Base-by-base conservation (phyloP, 2,329 filamentous ascomycete genomes). In the Delphinella strobiligena region DNA sequence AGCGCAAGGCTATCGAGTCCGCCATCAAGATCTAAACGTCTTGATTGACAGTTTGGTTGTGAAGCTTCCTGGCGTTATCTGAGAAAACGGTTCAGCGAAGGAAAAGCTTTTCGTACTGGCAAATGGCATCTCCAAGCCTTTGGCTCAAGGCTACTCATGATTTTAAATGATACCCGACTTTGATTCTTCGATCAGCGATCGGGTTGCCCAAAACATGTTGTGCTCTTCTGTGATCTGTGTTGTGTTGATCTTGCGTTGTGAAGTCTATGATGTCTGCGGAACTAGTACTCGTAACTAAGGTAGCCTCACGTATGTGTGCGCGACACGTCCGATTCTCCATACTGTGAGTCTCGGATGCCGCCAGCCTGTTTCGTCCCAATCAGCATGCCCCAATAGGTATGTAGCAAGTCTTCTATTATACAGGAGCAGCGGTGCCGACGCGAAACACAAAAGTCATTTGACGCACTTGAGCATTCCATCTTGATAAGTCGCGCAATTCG, bases 11-110 rank as follows among this genome's bases (percentile, higher is more conserved):
- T 62, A 61, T 91, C 50, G 91, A 96, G 71, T 70, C 69, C 61
- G 88, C 91, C 64, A 87, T 95, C 78, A 96, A 96, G 83, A 93
- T 98, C 73, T 98, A 93, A 75, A 60, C 41, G 35, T 34, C 10
- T 38, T 41, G 34, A 39, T 33, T 42, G 38, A 35, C 33, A 33
- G 17, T 32, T 16, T 32, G 5, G 10, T 7, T 32, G 5, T 36
- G 16, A 27, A 27, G 22, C 10, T 14, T 11, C 34, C 41, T 40
- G 40, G 35, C 40, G 37, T 39, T 35, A 32, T 14, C 33, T 32
- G 16, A 9, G 24, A 19, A 27, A 38, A 31, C 11, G 17, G 19
- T 11, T 17, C 31, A 37, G 39, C 33, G 34, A 36, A 40, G 36
- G 19, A 41, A 41, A 41, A 41, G 39, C 39, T 41, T 41, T 41